Percentiles rank a stretch among this genome's conserved stretches.
phyloP scores from a whole-genome alignment of 75 land plant species.

The Pinus tabuliformis region DNA sequence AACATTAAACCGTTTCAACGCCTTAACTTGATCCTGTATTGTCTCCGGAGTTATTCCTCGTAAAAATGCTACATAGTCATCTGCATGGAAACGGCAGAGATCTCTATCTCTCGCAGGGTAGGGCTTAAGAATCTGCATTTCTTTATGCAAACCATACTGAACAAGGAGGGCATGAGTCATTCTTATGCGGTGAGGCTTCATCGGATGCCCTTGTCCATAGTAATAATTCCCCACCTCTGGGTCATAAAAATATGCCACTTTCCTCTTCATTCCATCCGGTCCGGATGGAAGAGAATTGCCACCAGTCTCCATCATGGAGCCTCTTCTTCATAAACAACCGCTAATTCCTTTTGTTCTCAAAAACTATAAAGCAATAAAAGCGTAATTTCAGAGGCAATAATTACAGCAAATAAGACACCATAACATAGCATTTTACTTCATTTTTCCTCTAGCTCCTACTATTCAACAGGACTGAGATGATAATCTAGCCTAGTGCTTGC shows the following conservation, averaged over 20 bases:
- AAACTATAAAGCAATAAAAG: too few species aligned
- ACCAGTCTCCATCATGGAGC: constrained; percentile 31
- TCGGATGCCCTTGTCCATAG: constrained; percentile 66
- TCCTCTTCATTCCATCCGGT: constrained; percentile 54
- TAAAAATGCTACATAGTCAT: constrained; percentile 59
- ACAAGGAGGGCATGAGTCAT: constrained; percentile 70
- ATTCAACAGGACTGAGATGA: too few species aligned
- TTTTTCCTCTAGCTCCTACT: too few species aligned
- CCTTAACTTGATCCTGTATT: constrained; percentile 36
- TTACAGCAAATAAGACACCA: too few species aligned
- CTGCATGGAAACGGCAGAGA: constrained; percentile 64
- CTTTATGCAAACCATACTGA: constrained; percentile 48
- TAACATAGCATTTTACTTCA: too few species aligned
- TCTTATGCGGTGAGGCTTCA: constrained; percentile 74
- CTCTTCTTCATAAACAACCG: too few species aligned
- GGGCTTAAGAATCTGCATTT: constrained; percentile 50
- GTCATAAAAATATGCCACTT: constrained; percentile 61
- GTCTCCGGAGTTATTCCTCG: constrained; percentile 50
- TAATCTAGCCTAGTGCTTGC: too few species aligned
- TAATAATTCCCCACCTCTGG: constrained; percentile 72
- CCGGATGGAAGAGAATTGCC: constrained; percentile 48
- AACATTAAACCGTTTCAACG: constrained; percentile 55
- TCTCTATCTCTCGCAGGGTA: constrained; percentile 53
- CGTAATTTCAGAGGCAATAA: too few species aligned
- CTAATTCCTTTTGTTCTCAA: too few species aligned